These are phyloP conservation scores for Ramaria rubella DNA, from an alignment of 768 basidiomycete species.

Conservation along the genomic window DNA sequence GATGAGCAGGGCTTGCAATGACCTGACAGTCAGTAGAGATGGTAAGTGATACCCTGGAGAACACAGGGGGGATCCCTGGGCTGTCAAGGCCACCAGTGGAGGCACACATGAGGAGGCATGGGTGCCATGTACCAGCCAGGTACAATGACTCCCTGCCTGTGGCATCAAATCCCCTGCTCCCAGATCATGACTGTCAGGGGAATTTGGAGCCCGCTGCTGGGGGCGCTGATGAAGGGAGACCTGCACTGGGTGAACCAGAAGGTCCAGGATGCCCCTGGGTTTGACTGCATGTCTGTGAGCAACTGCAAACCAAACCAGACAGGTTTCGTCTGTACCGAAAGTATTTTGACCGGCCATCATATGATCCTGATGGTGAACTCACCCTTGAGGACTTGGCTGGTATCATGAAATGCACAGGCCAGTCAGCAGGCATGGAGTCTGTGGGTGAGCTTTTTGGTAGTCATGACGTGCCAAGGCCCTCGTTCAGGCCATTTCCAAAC, in stretches of 20 bases:
- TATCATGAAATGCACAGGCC: background rate
- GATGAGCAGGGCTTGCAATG: too few species aligned
- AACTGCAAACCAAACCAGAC: constrained; percentile 18
- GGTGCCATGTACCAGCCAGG: background rate
- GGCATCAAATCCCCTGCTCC: background rate
- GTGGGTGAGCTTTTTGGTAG: background rate
- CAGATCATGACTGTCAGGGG: too few species aligned
- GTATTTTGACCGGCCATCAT: constrained; percentile 21
- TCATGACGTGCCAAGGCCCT: background rate
- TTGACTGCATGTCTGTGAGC: constrained; percentile 14
- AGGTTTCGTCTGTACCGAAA: constrained; percentile 18
- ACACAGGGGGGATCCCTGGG: too few species aligned
- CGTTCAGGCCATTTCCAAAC: background rate
- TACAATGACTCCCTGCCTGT: background rate
- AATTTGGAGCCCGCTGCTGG: too few species aligned
- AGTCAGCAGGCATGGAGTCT: background rate
- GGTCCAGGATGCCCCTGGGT: background rate
- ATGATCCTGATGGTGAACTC: constrained; percentile 21
- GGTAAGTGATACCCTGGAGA: too few species aligned
- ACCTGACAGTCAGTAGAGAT: too few species aligned
- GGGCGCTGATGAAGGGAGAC: too few species aligned
- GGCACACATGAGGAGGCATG: background rate
- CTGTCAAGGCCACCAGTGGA: too few species aligned
- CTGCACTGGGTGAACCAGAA: background rate
- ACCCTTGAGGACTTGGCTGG: background rate